Evolutionary conservation across 768 basidiomycete species (phyloP), one percentile per base, ranked within the genome.

Genomic region (Kondoa subrosea): DNA sequence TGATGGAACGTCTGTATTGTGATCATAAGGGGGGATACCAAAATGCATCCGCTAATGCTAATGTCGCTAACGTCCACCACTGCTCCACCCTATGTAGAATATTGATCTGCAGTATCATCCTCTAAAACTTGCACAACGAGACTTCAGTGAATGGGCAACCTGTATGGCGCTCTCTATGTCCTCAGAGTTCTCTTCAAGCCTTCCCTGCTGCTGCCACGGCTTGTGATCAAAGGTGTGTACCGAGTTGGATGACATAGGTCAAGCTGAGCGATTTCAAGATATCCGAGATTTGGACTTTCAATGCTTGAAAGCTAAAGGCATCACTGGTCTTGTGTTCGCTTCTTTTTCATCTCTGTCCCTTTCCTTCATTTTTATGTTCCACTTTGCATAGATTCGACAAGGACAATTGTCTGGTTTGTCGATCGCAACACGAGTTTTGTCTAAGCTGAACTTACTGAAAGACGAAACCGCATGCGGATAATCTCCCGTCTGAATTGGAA

Each of bases 391-490:
- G 40, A 1, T 87, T 97, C 72, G 93, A 97, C 81, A 96, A 97
- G 78, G 93, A 99, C 75, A 97, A 99, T 73, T 97, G 93, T 75
- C 78, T 97, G 71, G 93, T 89, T 71, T 31, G 86, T 79, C 2
- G 21, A 27, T 34, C n/a, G 12, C 21, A 8, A 4, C n/a, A 27
- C 26, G 26, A 3, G 15, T 27, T 26, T 21, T 61, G 27, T 34
- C 31, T 17, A 3, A 25, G 2, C 67, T 59, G 15, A 26, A 27
- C 4, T 58, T 15, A 25, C 34, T 25, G 0, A 15, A 69, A 95
- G 93, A 93, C 93, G 1, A 75, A 84, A 33, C 93, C 93, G 0
- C 78, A 88, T 74, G 76, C 81, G 59, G 93, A 97, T 74, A 76
- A 77, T 1, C 80, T 93, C 40, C 84, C 89, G 8, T 87, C 88